Evolutionary conservation across 2,329 filamentous ascomycete species (phyloP).

Genomic region (Alternaria incomplexa): DNA sequence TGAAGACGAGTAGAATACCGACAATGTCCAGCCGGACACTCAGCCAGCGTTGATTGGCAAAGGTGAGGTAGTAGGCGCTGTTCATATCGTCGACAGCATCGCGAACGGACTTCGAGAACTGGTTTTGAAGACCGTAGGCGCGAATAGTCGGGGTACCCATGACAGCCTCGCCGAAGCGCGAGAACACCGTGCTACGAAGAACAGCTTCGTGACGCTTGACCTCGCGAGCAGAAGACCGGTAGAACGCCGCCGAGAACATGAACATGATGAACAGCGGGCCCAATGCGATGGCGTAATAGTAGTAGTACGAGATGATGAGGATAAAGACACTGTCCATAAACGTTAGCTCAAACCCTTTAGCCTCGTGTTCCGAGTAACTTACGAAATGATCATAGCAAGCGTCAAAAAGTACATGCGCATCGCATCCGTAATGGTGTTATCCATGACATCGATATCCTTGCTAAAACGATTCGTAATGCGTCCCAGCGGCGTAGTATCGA

Average conservation of each 20-base stretch:
- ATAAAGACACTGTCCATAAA: constrained; percentile 68
- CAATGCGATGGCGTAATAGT: constrained; percentile 79
- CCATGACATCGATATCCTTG: constrained; percentile 94
- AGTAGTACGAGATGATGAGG: constrained; percentile 92
- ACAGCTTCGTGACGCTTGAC: constrained; percentile 94
- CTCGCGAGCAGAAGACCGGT: constrained; percentile 88
- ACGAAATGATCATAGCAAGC: constrained; percentile 73
- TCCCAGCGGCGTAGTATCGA: constrained; percentile 94
- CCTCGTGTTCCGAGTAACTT: constrained; percentile 3
- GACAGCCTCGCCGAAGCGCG: constrained; percentile 88
- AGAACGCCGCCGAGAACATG: constrained; percentile 83
- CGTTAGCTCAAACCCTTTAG: constrained; percentile 8
- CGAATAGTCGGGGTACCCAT: constrained; percentile 84
- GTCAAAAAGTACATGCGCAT: constrained; percentile 94
- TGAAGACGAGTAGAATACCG: constrained; percentile 83
- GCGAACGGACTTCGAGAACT: constrained; percentile 74
- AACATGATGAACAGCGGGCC: constrained; percentile 77
- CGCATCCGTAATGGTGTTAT: constrained; percentile 86
- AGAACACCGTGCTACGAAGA: constrained; percentile 84
- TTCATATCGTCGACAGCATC: constrained; percentile 88
- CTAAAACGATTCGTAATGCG: constrained; percentile 97
- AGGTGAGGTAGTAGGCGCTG: constrained; percentile 91
- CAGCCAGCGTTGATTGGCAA: constrained; percentile 94
- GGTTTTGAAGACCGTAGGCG: constrained; percentile 81
- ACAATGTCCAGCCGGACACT: constrained; percentile 84